Evolutionary conservation across 352 stramenopile genomes (phyloP).

Genomic region (Pythium dissotocum): DNA sequence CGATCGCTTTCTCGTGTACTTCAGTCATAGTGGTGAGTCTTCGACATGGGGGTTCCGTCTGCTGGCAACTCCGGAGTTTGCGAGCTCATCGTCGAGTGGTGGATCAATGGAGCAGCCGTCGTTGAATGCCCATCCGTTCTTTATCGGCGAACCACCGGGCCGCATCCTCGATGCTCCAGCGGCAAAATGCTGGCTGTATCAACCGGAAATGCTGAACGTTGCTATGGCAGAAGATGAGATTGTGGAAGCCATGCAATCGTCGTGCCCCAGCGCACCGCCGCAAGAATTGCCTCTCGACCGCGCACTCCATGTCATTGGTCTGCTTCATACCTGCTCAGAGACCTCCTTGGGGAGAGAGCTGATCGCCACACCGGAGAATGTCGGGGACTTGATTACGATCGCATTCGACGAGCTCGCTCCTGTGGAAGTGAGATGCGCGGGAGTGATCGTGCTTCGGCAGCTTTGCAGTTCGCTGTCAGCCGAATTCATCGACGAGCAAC

Average conservation of each 20-base stretch:
- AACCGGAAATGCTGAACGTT: constrained; percentile 51
- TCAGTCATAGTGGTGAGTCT: constrained; percentile 55
- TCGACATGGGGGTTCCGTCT: constrained; percentile 74
- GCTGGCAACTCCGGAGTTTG: constrained; percentile 52
- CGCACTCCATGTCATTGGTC: constrained; percentile 64
- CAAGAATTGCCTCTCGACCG: constrained; percentile 41
- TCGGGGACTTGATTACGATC: constrained; percentile 60
- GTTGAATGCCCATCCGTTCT: constrained; percentile 69
- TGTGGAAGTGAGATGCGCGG: constrained; percentile 50
- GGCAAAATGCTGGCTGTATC: constrained; percentile 62
- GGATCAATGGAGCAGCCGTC: constrained; percentile 9
- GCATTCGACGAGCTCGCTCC: constrained; percentile 49
- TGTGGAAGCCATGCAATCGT: constrained; percentile 49
- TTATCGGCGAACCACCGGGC: constrained; percentile 62
- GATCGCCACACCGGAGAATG: constrained; percentile 58
- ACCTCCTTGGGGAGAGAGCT: constrained; percentile 52
- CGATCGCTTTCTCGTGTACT: constrained; percentile 76
- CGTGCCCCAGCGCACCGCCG: constrained; percentile 37
- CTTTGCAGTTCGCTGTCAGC: constrained; percentile 37
- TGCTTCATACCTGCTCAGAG: constrained; percentile 62
- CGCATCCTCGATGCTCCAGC: constrained; percentile 48
- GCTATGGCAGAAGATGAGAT: constrained; percentile 54
- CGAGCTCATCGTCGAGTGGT: constrained; percentile 7
- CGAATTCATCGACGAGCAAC: constrained; percentile 39
- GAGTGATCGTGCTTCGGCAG: constrained; percentile 46